Evolutionary conservation across 768 basidiomycete genomes (phyloP), one percentile per base, ranked within the genome.

Genomic region (Russula earlei): DNA sequence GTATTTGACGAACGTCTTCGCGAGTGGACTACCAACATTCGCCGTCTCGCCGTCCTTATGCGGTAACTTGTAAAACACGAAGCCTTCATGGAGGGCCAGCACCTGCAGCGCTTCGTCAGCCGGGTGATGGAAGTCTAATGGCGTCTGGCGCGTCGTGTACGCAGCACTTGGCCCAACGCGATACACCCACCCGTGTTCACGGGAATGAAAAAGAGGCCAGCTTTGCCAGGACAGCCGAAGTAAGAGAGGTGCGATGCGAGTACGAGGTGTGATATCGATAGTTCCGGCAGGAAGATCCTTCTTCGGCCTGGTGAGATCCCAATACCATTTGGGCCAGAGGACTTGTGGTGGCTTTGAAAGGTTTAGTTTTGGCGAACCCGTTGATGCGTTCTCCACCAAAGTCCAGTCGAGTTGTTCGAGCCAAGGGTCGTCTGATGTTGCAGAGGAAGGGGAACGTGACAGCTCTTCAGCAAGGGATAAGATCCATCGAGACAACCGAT

Each of bases 291-390:
- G 73, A 54, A 74, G 65, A 55, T 74, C 82, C 66, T 83, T 84
- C 71, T 79, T 85, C 3, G 85, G 89, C 63, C 76, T 83, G 3
- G 85, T 74, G 3, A 91, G 79, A 24, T 97, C 93, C 88, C 86
- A 92, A 66, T 90, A 99, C 96, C 96, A 98, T 67, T 90, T 88
- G 1, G 94, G 95, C 92, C 94, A 97, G n/a, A 74, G 52, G 0
- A 83, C 76, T 0, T 77, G 71, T 11, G 75, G 75, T 4, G 47
- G 64, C 49, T 65, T 73, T 56, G 20, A 64, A 1, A 29, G n/a
- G 33, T 64, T 64, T 42, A 10, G 29, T 42, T 42, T 27, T 2
- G 38, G 43, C 4, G 55, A 34, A 53, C 57, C 49, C 4, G 37
- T 10, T 6, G 29, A 11, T 14, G 44, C 24, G 38, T 29, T 11